Evolutionary conservation across 257 asterid genomes (phyloP).

Genomic region (Rauvolfia tetraphylla): DNA sequence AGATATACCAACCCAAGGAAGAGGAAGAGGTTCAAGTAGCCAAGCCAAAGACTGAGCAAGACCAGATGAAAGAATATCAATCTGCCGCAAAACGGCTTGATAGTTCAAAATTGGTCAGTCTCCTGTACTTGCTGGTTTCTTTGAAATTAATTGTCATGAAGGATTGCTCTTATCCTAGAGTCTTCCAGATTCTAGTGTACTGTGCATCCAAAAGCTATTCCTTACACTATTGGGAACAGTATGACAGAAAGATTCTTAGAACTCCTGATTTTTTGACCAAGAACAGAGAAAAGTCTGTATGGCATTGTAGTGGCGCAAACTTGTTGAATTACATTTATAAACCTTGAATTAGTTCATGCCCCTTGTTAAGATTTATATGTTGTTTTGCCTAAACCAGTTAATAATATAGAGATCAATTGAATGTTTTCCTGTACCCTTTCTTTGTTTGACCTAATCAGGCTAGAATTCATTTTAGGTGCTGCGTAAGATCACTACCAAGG

Average conservation of each 20-base stretch:
- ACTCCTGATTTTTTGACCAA: neutral
- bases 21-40: conserved; percentile 71
- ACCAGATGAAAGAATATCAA: conserved; percentile 62
- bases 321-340: too few relatives aligned
- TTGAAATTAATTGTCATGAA: conserved; percentile 11
- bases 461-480: conserved; percentile 43
- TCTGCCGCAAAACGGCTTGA: conserved; percentile 82
- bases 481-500: conserved; percentile 59
- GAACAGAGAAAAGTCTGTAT: too few relatives aligned
- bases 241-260: neutral
- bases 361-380: too few relatives aligned
- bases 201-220: neutral
- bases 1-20: conserved; percentile 86
- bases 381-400: too few relatives aligned
- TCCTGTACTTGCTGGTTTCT: conserved; percentile 19
- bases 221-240: neutral
- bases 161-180: conserved; percentile 6
- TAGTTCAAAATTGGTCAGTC: conserved; percentile 61
- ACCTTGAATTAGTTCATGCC: too few relatives aligned
- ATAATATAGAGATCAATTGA: neutral
- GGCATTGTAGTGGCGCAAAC: neutral
- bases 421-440: conserved; percentile 3
- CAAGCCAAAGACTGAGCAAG: conserved; percentile 50
- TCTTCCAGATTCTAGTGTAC: neutral
- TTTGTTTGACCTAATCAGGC: conserved; percentile 14